These are phyloP conservation scores for Tuctoria greenei DNA, from an alignment of 176 grass and related monocot genomes.

Conservation along the genomic window DNA sequence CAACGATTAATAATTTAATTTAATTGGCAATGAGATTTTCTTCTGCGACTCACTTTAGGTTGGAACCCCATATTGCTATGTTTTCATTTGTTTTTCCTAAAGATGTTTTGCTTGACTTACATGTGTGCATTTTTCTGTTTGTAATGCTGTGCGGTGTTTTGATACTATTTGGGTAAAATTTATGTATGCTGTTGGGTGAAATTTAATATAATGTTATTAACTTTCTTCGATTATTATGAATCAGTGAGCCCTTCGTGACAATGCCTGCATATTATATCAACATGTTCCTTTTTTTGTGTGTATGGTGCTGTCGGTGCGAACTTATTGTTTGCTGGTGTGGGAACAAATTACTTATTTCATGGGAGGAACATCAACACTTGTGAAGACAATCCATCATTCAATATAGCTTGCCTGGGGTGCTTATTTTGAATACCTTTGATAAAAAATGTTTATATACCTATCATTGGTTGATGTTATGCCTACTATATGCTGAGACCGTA, in stretches of 20 bases:
- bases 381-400: neutral
- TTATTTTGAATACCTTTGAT: neutral
- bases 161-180: neutral
- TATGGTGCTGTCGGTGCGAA: neutral
- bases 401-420: neutral
- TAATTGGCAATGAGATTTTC: neutral
- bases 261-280: neutral
- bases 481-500: constrained; percentile 9
- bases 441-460: neutral
- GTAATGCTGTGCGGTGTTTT: neutral
- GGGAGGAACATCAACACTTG: neutral
- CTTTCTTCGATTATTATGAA: neutral
- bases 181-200: neutral
- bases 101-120: neutral
- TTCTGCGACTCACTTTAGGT: neutral
- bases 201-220: neutral
- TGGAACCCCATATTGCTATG: neutral
- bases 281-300: constrained; percentile 3
- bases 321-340: neutral
- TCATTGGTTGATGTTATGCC: neutral
- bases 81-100: neutral
- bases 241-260: neutral
- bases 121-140: neutral
- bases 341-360: neutral
- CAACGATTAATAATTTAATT: neutral